Evolutionary conservation across 1,284 basidiomycete genomes (phyloP), one percentile per base, ranked within the genome.

Genomic region (Heliocybe sulcata): DNA sequence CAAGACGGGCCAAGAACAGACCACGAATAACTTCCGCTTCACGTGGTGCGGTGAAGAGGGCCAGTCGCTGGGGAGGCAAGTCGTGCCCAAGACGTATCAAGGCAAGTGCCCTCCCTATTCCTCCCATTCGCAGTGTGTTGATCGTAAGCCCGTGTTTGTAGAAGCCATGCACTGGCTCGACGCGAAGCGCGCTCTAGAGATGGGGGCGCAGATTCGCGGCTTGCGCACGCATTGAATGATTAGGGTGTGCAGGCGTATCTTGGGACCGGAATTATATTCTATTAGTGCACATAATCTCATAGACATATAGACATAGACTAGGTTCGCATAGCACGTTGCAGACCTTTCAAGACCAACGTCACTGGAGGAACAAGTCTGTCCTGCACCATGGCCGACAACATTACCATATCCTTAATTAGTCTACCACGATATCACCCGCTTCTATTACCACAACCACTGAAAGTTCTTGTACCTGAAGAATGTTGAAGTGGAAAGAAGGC

Each of bases 131-230:
- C 55, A 12, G 19, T 0, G 10, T 14, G 31, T 31, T 6, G 16
- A 26, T 1, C 1, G 45, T 27, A 6, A 6, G 3, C 53, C 38
- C 10, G 10, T 16, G 35, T 60, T 33, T 62, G 45, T 68, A 83
- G 90, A 92, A 67, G 82, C 87, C 2, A 92, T 93, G 89, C 69
- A 83, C 42, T 92, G 87, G 82, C 71, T 92, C 26, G 90, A 92
- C 67, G 90, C 86, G 0, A 81, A 80, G 56, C 76, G 90, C 9
- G 83, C 84, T 2, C 70, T 87, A 0, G 81, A 83, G 62, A 72
- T 85, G 56, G 82, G 83, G 11, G 75, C 74, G 20, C 77, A 82
- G 59, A 85, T 88, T 55, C 65, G 75, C 45, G 71, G 70, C 23
- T 58, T 73, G 47, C 64, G 68, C 55, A 63, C n/a, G 29, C 26